These are phyloP conservation scores for Brassica juncea DNA, from an alignment of 345 rosid species.

Conservation along the genomic window DNA sequence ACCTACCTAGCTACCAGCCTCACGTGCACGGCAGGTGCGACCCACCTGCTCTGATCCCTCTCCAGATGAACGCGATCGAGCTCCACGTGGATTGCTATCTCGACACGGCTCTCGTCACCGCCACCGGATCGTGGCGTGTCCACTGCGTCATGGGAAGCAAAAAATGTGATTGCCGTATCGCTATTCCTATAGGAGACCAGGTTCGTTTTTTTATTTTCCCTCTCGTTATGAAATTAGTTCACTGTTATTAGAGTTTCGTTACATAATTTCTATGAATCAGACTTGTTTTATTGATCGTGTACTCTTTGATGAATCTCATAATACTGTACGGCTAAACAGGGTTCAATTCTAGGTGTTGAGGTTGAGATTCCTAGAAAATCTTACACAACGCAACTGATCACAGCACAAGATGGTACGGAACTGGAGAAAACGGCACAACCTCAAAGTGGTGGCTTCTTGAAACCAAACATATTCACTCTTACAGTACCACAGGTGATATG, in stretches of 20 bases:
- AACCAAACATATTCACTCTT: conserved; percentile 67
- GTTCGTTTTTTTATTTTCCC: conserved; percentile 27
- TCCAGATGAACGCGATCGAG: conserved; percentile 76
- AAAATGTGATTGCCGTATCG: conserved; percentile 78
- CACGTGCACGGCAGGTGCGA: conserved; percentile 91
- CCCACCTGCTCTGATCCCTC: conserved; percentile 88
- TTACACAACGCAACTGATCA: conserved; percentile 57
- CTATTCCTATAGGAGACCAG: conserved; percentile 90
- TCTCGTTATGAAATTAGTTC: background rate
- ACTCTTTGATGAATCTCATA: conserved; percentile 34
- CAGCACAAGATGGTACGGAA: conserved; percentile 46
- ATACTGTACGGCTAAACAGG: conserved; percentile 81
- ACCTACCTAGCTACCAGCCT: conserved; percentile 95
- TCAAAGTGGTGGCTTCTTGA: conserved; percentile 68
- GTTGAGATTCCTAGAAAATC: conserved; percentile 64
- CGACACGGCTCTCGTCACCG: conserved; percentile 62
- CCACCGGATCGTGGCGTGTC: conserved; percentile 77
- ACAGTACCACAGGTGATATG: conserved; percentile 68
- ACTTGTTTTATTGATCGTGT: background rate
- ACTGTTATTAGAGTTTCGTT: background rate
- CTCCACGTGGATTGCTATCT: conserved; percentile 62
- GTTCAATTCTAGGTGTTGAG: conserved; percentile 96
- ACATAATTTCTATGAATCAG: background rate
- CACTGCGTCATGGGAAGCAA: conserved; percentile 94
- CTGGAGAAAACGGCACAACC: conserved; percentile 45